Base-by-base conservation (phyloP, 306 rosid species). In the Senna tora region DNA sequence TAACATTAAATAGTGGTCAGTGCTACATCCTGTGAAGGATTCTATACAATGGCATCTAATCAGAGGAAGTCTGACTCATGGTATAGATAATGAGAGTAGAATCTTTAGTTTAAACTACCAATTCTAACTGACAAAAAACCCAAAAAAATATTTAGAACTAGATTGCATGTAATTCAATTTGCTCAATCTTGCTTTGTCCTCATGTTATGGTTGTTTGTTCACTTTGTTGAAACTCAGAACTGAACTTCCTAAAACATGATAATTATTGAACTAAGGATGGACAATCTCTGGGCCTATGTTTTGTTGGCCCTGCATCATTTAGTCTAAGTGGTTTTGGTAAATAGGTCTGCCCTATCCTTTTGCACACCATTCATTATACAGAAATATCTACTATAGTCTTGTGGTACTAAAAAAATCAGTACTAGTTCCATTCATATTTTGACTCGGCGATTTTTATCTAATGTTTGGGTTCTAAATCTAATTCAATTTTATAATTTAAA, bases 301-400 rank as follows among this genome's bases (percentile, higher is more conserved):
- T 69, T 28, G 22, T 7, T 51, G 76, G 47, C 42, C 34, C 15
- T 69, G 55, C 46, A 74, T 63, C 9, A 25, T 33, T 69, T 61
- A 9, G 58, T 69, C 52, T 58, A 42, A n/a, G 14, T 14, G 43
- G 50, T 68, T 80, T 62, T 80, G 19, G 49, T 47, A 16, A 69
- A 11, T 21, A 70, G 46, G 36, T 7, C 69, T 75, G 17, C 38
- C 51, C 14, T 19, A 12, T 54, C 21, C 52, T 38, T 53, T 46
- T 15, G 32, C 19, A 32, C 62, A 71, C 11, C 16, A 8, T 20
- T 30, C n/a, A 60, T 22, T 38, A 54, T 49, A 9, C 69, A 67
- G 8, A 36, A 36, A 36, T 36, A 36, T 7, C 8, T 36, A 4
- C 5, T 36, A 7, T 36, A 36, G 5, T 36, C 8, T 36, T 4